Base-by-base conservation (phyloP, 108 stramenopile species). In the Epipyxis sp. region DNA sequence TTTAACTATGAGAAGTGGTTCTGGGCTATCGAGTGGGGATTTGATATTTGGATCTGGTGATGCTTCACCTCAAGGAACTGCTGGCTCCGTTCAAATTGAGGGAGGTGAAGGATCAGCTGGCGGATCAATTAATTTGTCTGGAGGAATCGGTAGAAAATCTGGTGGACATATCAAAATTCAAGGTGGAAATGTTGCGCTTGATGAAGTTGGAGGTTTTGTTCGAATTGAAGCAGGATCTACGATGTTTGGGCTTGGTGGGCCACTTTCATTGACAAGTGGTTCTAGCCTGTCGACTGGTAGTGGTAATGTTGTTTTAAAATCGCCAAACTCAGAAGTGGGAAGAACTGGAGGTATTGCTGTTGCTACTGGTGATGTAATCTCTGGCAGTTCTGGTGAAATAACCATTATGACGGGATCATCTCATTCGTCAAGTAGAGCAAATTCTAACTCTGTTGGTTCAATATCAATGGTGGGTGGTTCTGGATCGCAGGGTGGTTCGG, bases 281-380 rank as follows among this genome's bases (percentile, higher is more conserved):
- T 57, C 65, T 68, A 20, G 20, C 65, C 29, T 20, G 40, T 20
- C 35, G 20, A 37, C 40, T 68, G 13, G 29, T 37, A 40, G 39
- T 68, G 65, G 65, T 20, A 41, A 37, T 68, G 20, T 68, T 68
- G 65, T 37, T 13, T 37, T 68, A 37, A 16, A 20, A 13, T 68
- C 65, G 16, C 20, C 39, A 37, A 25, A 68, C 65, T 68, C 65
- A 16, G 65, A 37, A 20, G 13, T 25, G 29, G 65, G 41, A 25
- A 37, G 29, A 20, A 37, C 65, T 13, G 65, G 65, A 20, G 20
- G 40, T 40, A 41, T 68, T 25, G 29, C 40, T 68, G 39, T 68
- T 37, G 16, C 39, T 37, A 40, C 65, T 68, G 65, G 65, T 40
- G 20, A 13, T 25, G 13, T 25, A 25, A 16, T 25, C 25, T 57